Percentiles rank a stretch among this genome's conserved stretches.
Conservation (phyloP, 2,329 filamentous ascomycete species). For the Aaosphaeria pasadenensis region DNA sequence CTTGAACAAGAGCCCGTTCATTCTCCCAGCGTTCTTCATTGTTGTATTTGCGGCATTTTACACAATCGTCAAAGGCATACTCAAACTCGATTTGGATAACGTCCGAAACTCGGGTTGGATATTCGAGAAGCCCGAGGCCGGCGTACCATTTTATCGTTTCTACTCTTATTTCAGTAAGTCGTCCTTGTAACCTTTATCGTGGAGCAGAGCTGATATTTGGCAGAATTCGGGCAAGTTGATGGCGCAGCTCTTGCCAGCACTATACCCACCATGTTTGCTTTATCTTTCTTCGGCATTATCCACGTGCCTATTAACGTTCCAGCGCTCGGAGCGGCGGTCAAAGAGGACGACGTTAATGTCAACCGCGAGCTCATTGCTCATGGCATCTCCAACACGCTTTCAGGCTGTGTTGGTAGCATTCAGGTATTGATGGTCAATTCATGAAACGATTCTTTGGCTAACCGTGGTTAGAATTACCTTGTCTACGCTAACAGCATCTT, state of each 20-base stretch:
- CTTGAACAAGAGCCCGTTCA: constrained; percentile 75
- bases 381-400: constrained; percentile 88
- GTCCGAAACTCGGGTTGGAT: constrained; percentile 82
- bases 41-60: constrained; percentile 75
- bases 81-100: constrained; percentile 63
- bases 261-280: constrained; percentile 89
- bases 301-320: constrained; percentile 98
- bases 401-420: constrained; percentile 82
- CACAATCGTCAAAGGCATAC: constrained; percentile 67
- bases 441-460: constrained; percentile 12
- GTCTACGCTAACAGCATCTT: constrained; percentile 98
- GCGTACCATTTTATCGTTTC: constrained; percentile 95
- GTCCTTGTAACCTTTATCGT: constrained; percentile 3
- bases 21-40: constrained; percentile 85
- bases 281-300: constrained; percentile 95
- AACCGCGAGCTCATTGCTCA: constrained; percentile 91
- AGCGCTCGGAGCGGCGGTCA: constrained; percentile 82
- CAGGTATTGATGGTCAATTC: constrained; percentile 43
- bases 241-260: constrained; percentile 82
- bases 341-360: constrained; percentile 88
- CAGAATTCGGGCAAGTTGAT: constrained; percentile 77
- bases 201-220: constrained; percentile 2
- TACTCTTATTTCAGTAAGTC: constrained; percentile 87
- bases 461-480: constrained; percentile 72
- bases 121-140: constrained; percentile 79